Conservation (phyloP, 257 asterid species). For the Sherardia arvensis region DNA sequence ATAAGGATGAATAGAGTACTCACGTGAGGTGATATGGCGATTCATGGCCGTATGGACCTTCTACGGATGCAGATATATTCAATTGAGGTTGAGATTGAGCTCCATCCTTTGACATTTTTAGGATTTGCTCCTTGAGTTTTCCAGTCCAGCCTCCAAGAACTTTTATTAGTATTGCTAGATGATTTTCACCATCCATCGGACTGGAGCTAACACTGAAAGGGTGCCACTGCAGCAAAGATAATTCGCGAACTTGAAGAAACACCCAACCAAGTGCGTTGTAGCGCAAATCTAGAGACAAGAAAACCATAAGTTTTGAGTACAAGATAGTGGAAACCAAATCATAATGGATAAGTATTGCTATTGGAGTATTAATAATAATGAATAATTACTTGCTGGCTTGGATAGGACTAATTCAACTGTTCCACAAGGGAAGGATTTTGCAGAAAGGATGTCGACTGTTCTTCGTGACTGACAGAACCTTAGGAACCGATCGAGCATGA, state of each 20-base stretch:
- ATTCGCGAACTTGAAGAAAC: slow-evolving; percentile 55
- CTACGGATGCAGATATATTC: slow-evolving; percentile 51
- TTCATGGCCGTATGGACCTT: slow-evolving; percentile 93
- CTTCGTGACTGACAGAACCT: slow-evolving; percentile 69
- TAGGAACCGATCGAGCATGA: slow-evolving; percentile 75
- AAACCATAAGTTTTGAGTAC: background rate
- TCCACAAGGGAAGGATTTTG: slow-evolving; percentile 58
- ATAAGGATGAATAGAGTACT: slow-evolving; percentile 5
- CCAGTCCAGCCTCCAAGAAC: slow-evolving; percentile 62
- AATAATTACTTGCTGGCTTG: slow-evolving; percentile 50
- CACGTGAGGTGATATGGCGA: slow-evolving; percentile 70
- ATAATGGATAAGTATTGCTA: background rate
- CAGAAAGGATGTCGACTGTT: slow-evolving; percentile 47
- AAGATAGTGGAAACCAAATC: background rate
- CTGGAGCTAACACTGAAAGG: slow-evolving; percentile 76
- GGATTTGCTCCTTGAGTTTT: slow-evolving; percentile 31
- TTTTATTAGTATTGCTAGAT: slow-evolving; percentile 52
- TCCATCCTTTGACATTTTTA: slow-evolving; percentile 19
- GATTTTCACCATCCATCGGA: slow-evolving; percentile 52
- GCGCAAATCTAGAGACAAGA: slow-evolving; percentile 33
- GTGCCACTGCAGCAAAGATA: slow-evolving; percentile 78
- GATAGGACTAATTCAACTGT: slow-evolving; percentile 62
- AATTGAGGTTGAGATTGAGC: slow-evolving; percentile 18
- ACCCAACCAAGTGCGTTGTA: slow-evolving; percentile 79
- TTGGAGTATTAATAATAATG: too few species aligned